Evolutionary conservation across 1,284 basidiomycete genomes (phyloP).

Genomic region (Leccinum angustisporum): DNA sequence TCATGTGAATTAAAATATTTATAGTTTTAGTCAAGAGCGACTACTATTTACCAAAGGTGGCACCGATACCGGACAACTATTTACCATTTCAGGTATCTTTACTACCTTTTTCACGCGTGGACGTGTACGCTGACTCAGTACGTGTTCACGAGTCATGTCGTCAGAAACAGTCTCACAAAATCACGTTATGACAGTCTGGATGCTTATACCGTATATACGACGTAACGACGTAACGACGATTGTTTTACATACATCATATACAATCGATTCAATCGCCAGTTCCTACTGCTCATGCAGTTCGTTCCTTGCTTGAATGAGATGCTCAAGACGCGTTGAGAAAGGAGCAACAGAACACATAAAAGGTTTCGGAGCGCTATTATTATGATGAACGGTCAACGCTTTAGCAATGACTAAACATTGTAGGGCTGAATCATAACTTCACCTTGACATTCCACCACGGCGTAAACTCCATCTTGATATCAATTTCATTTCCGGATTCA

Average conservation of each 20-base stretch:
- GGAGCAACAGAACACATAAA: slow-evolving; percentile 24
- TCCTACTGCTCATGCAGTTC: not conserved
- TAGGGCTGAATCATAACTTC: not conserved
- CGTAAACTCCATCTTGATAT: slow-evolving; percentile 26
- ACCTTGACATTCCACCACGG: slow-evolving; percentile 21
- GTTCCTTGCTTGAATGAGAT: slow-evolving; percentile 13
- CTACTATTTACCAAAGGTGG: too few relatives aligned
- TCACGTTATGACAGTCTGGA: too few relatives aligned
- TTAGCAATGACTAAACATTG: not conserved
- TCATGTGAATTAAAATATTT: too few relatives aligned
- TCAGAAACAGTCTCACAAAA: too few relatives aligned
- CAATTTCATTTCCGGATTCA: slow-evolving; percentile 22
- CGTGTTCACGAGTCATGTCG: too few relatives aligned
- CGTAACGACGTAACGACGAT: too few relatives aligned
- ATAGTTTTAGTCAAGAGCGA: too few relatives aligned
- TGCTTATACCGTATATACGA: too few relatives aligned
- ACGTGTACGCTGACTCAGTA: too few relatives aligned
- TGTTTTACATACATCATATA: not conserved
- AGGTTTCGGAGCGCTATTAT: slow-evolving; percentile 22
- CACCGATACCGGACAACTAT: too few relatives aligned
- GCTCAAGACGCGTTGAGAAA: slow-evolving; percentile 15
- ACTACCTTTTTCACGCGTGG: too few relatives aligned
- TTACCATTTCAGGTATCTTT: too few relatives aligned
- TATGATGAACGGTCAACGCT: slow-evolving; percentile 5
- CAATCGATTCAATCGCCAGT: not conserved